Evolutionary conservation across 805 yeast genomes (phyloP).

Genomic region (Martiniozyma abietophila): DNA sequence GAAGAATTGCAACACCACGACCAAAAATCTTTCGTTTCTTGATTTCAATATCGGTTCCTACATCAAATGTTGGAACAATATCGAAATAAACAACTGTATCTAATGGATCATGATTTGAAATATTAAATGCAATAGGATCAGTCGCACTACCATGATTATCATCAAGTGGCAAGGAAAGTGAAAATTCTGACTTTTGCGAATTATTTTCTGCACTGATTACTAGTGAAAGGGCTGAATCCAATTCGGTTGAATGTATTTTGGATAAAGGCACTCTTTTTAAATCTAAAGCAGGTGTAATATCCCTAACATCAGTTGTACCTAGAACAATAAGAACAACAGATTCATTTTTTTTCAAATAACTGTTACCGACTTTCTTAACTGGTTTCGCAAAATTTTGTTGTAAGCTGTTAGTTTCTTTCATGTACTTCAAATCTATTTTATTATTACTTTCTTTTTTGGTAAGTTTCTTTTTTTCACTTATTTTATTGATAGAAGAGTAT

Average conservation of each 20-base stretch:
- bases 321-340: slow-evolving; percentile 70
- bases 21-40: slow-evolving; percentile 48
- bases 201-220: slow-evolving; percentile 40
- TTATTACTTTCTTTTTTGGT: slow-evolving; percentile 10
- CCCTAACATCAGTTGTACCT: slow-evolving; percentile 77
- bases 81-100: slow-evolving; percentile 67
- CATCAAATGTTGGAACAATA: slow-evolving; percentile 77
- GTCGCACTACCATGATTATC: slow-evolving; percentile 61
- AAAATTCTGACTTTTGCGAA: slow-evolving; percentile 42
- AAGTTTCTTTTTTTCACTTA: slow-evolving; percentile 14
- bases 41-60: slow-evolving; percentile 13
- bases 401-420: slow-evolving; percentile 1
- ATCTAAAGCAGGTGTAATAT: slow-evolving; percentile 47
- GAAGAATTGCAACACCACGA: slow-evolving; percentile 70
- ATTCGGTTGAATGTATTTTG: slow-evolving; percentile 68
- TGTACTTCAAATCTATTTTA: slow-evolving; percentile 9
- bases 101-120: slow-evolving; percentile 35
- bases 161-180: slow-evolving; percentile 74
- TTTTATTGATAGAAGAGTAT: slow-evolving; percentile 18
- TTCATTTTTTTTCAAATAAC: slow-evolving; percentile 54
- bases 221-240: slow-evolving; percentile 80
- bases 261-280: slow-evolving; percentile 68
- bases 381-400: slow-evolving; percentile 34
- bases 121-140: slow-evolving; percentile 68
- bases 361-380: slow-evolving; percentile 79